Base-by-base conservation (phyloP, 106 monocot species). In the Dioscorea dumetorum region DNA sequence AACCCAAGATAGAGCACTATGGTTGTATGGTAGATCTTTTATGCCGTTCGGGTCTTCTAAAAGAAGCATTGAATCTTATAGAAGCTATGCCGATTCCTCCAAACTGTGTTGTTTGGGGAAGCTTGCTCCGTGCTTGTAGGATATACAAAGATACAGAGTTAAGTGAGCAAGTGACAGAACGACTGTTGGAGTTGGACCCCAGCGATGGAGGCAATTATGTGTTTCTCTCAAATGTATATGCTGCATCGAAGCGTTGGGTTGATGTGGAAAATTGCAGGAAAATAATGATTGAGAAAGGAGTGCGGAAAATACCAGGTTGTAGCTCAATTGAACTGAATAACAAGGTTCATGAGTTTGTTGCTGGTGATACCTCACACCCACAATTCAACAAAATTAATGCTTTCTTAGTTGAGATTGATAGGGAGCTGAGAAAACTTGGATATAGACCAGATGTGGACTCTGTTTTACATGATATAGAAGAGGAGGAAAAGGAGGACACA, bases 1-100 rank as follows among this genome's bases (percentile, higher is more conserved):
- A 74, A 41, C 87, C 87, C 24, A 69, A 69, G 49, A 80, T 80
- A 22, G 83, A 83, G 70, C 87, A 87, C 64, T 87, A 77, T 63
- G 87, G 87, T 10, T 87, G 80, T 57, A 78, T 83, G 80, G 82
- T 83, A 23, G 82, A 83, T 54, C 78, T 78, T 66, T 74, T 83
- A 21, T 74, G 78, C 11, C 77, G 82, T 14, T 74, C 74, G 23
- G 82, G 82, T 5, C 60, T 78, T 24, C 78, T 83, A 22, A 32
- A 62, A 24, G 82, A 82, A 50, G 82, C 78, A 49, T 41, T 82
- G 22, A 16, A 82, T 64, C 52, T 82, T n/a, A 67, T 82, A 28
- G 33, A 70, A 2, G 68, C 33, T 17, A 77, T 82, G 82, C 70
- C 74, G n/a, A 73, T 82, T 24, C 64, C 67, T 28, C 73, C 82